Evolutionary conservation across 2,329 filamentous ascomycete species (phyloP), one percentile per base, ranked within the genome.

Genomic region (Hymenoscyphus fraxineus): DNA sequence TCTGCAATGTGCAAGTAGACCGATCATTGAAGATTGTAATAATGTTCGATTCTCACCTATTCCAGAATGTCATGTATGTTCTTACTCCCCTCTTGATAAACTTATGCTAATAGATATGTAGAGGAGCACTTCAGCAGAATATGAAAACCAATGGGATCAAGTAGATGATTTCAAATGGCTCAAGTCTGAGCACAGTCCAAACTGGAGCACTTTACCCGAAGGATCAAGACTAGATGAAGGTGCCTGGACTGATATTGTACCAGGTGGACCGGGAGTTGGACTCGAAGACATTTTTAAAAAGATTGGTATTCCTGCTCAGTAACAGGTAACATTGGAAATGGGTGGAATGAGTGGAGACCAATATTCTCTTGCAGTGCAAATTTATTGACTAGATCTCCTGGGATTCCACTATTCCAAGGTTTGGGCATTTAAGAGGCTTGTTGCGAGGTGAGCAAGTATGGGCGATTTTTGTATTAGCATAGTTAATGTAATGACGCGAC

Each of bases 161-260:
- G 91, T 98, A 16, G 92, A 98, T 76, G 95, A 99, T 76, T 99
- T 99, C 82, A 96, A 96, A 78, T 98, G 95, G 95, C 84, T 97
- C 68, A 96, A 93, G 77, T 82, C 85, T 16, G 92, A 91, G 64
- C 86, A 86, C 38, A 97, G 92, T 74, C 95, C 95, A 1, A 93
- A 99, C 74, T 99, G 94, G 92, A 85, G 81, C 40, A 77, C 92
- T 2, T 71, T 98, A 27, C 80, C 85, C 1, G 82, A 86, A 61
- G 80, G 80, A 0, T 79, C 88, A 62, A 83, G 83, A 31, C 78
- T 94, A 13, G 70, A 78, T 0, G 85, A 88, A 1, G 80, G 84
- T 1, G 79, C 89, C 0, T 97, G 93, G 93, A 84, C 81, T 59
- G 83, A 85, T 39, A 80, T 87, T 12, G 85, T 93, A 12, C 84